These are phyloP conservation scores for Suillus variegatus DNA, from an alignment of 768 basidiomycete species.

Conservation along the genomic window DNA sequence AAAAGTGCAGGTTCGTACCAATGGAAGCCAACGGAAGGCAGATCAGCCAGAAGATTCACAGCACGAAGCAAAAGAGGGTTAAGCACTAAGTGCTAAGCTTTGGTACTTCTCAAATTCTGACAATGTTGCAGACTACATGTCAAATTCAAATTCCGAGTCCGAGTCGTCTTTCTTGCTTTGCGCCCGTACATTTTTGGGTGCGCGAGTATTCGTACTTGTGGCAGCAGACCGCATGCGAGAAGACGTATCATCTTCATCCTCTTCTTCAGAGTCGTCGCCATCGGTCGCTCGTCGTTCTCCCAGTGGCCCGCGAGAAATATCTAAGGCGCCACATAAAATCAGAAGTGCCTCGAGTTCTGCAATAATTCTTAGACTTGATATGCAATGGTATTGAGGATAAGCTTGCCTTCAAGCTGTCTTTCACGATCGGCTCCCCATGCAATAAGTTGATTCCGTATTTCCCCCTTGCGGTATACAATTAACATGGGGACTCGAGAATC, in stretches of 20 bases:
- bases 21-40: not conserved
- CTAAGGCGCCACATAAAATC: constrained; percentile 64
- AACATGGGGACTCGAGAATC: constrained; percentile 90
- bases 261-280: constrained; percentile 45
- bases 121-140: constrained; percentile 43
- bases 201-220: constrained; percentile 53
- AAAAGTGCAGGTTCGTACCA: not conserved
- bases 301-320: constrained; percentile 47
- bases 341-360: constrained; percentile 74
- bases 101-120: not conserved
- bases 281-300: constrained; percentile 30
- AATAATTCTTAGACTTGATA: constrained; percentile 5
- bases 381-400: not conserved
- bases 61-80: not conserved
- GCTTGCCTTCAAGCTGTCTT: constrained; percentile 72
- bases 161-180: constrained; percentile 59
- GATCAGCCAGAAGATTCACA: not conserved
- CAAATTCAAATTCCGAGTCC: constrained; percentile 80
- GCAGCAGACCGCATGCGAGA: constrained; percentile 58
- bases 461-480: constrained; percentile 91
- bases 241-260: constrained; percentile 50
- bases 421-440: constrained; percentile 84
- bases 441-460: constrained; percentile 81
- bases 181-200: constrained; percentile 57
- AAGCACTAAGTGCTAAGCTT: not conserved